Evolutionary conservation across 192 early-diverging fungal genomes (phyloP).

Genomic region (Ramicandelaber brevisporus): DNA sequence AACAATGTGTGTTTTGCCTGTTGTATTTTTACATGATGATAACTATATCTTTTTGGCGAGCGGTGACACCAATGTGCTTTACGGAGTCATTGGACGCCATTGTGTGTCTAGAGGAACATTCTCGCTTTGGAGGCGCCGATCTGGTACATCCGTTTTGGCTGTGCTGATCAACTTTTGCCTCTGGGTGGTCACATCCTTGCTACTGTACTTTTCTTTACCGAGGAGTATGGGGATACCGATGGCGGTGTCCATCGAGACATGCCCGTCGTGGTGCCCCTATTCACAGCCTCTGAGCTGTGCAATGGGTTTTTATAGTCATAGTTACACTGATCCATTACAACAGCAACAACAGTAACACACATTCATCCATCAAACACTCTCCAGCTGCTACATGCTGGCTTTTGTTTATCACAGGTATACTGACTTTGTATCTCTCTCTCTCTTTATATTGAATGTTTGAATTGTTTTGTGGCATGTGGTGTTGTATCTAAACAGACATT

Average conservation of each 20-base stretch:
- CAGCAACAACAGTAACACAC: neutral
- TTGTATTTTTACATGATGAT: too few relatives aligned
- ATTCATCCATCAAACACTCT: neutral
- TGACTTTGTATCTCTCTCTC: neutral
- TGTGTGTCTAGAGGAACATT: too few relatives aligned
- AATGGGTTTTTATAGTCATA: conserved; percentile 21
- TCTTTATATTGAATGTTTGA: conserved; percentile 1
- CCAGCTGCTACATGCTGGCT: neutral
- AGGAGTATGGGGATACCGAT: too few relatives aligned
- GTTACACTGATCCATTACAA: conserved; percentile 22
- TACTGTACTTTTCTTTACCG: too few relatives aligned
- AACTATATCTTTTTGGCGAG: neutral
- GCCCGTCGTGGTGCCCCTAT: neutral
- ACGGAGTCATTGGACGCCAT: too few relatives aligned
- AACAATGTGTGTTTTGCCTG: too few relatives aligned
- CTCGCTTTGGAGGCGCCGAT: neutral
- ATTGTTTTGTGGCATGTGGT: neutral
- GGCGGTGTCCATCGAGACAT: neutral
- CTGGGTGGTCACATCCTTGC: too few relatives aligned
- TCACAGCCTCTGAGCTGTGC: neutral
- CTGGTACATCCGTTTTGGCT: conserved; percentile 1
- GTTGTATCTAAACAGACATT: conserved; percentile 42
- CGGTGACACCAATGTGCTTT: too few relatives aligned
- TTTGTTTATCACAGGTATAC: conserved; percentile 1
- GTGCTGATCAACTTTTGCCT: neutral